A percentile compares a stretch with the other conserved stretches of the same genome.
These are phyloP conservation scores for Mrakia gelida DNA, from an alignment of 768 basidiomycete species.

Conservation along the genomic window DNA sequence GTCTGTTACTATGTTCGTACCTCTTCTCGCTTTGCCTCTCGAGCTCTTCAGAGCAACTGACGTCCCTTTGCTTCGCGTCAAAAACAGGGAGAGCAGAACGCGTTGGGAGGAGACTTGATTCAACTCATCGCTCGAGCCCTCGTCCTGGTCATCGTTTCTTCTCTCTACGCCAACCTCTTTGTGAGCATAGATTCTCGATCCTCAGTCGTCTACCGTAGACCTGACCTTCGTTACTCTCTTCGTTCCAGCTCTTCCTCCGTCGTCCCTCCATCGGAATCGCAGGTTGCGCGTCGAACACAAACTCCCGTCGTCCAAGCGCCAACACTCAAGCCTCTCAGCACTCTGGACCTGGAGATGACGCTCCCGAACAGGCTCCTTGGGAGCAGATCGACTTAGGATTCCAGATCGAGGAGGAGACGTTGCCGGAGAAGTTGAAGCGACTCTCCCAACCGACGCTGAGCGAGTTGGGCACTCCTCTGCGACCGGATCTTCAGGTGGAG, in stretches of 20 bases:
- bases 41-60: too few species aligned
- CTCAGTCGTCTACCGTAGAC: neutral
- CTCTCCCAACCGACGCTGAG: neutral
- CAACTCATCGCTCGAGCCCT: neutral
- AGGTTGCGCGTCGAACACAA: neutral
- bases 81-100: neutral
- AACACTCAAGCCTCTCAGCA: neutral
- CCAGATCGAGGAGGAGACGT: too few species aligned
- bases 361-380: neutral
- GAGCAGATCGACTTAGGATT: neutral
- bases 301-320: neutral
- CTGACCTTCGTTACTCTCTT: neutral
- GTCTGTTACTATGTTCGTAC: neutral
- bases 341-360: neutral
- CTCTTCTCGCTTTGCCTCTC: too few species aligned
- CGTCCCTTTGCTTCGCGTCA: neutral
- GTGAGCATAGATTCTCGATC: neutral
- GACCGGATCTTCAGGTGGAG: neutral
- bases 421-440: neutral
- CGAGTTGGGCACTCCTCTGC: neutral
- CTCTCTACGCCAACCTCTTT: neutral
- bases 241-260: neutral
- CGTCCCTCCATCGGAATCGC: neutral
- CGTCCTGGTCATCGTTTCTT: neutral
- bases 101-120: neutral